A percentile compares a stretch with the other conserved stretches of the same genome.
These are phyloP conservation scores for Vitis hybrid DNA, from an alignment of 177 flowering plant genomes.

Conservation along the genomic window DNA sequence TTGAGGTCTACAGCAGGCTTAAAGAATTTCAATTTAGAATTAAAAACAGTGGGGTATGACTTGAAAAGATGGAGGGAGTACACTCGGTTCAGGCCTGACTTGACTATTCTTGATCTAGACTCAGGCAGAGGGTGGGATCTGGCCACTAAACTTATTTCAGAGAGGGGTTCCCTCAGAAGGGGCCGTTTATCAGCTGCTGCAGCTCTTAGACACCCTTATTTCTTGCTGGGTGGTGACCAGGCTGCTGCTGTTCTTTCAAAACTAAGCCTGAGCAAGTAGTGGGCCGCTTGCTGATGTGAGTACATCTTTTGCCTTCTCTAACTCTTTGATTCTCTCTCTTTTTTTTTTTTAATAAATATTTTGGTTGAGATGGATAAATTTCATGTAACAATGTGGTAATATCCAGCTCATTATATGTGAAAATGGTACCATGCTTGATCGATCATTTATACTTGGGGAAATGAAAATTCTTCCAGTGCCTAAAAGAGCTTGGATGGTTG, in stretches of 20 bases:
- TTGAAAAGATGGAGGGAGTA: slow-evolving; percentile 77
- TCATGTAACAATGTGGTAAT: too few species aligned
- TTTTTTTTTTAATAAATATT: neutral
- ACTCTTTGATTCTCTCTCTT: neutral
- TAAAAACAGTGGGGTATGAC: slow-evolving; percentile 66
- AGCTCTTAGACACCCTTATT: slow-evolving; percentile 94
- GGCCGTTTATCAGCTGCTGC: slow-evolving; percentile 94
- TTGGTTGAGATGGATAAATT: too few species aligned
- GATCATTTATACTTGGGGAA: too few species aligned
- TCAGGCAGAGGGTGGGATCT: slow-evolving; percentile 96
- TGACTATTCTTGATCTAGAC: slow-evolving; percentile 80
- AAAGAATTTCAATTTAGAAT: slow-evolving; percentile 80
- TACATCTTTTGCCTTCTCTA: neutral
- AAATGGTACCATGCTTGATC: too few species aligned
- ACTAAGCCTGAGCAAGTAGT: slow-evolving; percentile 52
- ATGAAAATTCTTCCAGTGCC: too few species aligned
- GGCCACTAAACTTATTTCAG: slow-evolving; percentile 80
- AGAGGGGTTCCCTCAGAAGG: slow-evolving; percentile 75
- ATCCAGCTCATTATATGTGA: too few species aligned
- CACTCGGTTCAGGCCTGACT: slow-evolving; percentile 73
- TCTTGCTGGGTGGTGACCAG: slow-evolving; percentile 90
- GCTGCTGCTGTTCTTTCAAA: slow-evolving; percentile 91
- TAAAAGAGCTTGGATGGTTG: too few species aligned
- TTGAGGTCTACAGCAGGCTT: slow-evolving; percentile 74
- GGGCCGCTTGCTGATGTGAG: slow-evolving; percentile 24